A percentile compares a stretch with the other conserved stretches of the same genome.
Evolutionary conservation across 345 rosid genomes (phyloP).

Genomic region (Sisymbrium irio): DNA sequence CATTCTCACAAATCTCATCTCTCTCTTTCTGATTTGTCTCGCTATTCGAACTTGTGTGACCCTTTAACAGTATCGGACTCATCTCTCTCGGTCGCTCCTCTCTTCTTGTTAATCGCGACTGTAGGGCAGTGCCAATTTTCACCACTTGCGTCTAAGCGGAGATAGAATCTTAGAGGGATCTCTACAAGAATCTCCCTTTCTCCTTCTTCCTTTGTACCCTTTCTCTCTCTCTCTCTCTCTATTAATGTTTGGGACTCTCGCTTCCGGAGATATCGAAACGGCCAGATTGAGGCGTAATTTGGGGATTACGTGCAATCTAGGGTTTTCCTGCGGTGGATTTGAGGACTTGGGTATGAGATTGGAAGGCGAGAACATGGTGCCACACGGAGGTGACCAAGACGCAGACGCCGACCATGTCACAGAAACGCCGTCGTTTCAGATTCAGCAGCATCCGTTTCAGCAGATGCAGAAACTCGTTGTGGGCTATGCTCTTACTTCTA

Average conservation of each 20-base stretch:
- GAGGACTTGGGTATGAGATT: conserved; percentile 48
- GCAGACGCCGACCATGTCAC: neutral
- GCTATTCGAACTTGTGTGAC: neutral
- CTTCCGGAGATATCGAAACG: conserved; percentile 31
- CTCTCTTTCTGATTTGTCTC: conserved; percentile 1
- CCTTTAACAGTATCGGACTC: neutral
- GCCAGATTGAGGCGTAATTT: conserved; percentile 34
- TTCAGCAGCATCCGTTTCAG: conserved; percentile 6
- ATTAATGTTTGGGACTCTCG: conserved; percentile 27
- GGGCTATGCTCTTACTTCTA: conserved; percentile 85
- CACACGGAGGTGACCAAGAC: conserved; percentile 29
- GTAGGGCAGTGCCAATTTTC: neutral
- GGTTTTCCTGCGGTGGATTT: conserved; percentile 34
- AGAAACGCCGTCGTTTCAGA: conserved; percentile 26
- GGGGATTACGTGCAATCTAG: conserved; percentile 37
- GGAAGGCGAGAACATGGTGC: conserved; percentile 39
- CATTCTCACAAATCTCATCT: conserved; percentile 13
- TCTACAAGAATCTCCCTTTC: conserved; percentile 27
- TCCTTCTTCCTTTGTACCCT: neutral
- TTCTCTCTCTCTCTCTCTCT: neutral
- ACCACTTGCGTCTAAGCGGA: neutral
- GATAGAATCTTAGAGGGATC: conserved; percentile 32
- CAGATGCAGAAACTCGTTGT: conserved; percentile 50
- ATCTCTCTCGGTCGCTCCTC: conserved; percentile 5
- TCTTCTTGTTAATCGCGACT: neutral